Evolutionary conservation across 2,329 filamentous ascomycete genomes (phyloP).

Genomic region (Claviceps sp.): DNA sequence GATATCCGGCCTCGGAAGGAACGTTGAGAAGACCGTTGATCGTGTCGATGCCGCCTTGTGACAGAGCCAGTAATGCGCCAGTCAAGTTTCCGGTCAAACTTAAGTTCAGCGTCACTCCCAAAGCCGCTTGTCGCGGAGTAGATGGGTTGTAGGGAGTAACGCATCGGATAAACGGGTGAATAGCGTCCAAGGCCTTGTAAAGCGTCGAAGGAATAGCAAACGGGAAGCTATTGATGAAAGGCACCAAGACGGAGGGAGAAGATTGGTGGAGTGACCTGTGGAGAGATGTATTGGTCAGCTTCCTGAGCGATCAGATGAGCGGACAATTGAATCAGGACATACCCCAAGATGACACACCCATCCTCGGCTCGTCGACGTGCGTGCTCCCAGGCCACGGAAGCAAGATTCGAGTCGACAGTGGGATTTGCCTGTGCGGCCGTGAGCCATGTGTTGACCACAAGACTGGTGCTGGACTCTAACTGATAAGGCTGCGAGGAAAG

Average conservation of each 20-base stretch:
- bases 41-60: slow-evolving; percentile 80
- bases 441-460: slow-evolving; percentile 93
- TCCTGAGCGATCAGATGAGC: background rate
- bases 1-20: slow-evolving; percentile 64
- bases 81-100: slow-evolving; percentile 69
- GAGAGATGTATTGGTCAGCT: slow-evolving; percentile 8
- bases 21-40: slow-evolving; percentile 66
- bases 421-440: slow-evolving; percentile 60
- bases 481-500: slow-evolving; percentile 68
- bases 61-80: slow-evolving; percentile 62
- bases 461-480: slow-evolving; percentile 77
- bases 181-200: slow-evolving; percentile 64
- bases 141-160: slow-evolving; percentile 87
- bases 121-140: slow-evolving; percentile 61
- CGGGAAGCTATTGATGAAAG: slow-evolving; percentile 71
- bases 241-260: slow-evolving; percentile 68
- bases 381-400: slow-evolving; percentile 86
- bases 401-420: slow-evolving; percentile 67
- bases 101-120: slow-evolving; percentile 71
- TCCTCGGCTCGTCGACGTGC: slow-evolving; percentile 88
- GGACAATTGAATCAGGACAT: slow-evolving; percentile 19
- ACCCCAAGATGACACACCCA: slow-evolving; percentile 84
- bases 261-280: slow-evolving; percentile 75
- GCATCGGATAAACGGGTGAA: slow-evolving; percentile 76
- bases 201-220: slow-evolving; percentile 62